phyloP scores from a whole-genome alignment of 768 basidiomycete species.

The Cystobasidium ongulense region DNA sequence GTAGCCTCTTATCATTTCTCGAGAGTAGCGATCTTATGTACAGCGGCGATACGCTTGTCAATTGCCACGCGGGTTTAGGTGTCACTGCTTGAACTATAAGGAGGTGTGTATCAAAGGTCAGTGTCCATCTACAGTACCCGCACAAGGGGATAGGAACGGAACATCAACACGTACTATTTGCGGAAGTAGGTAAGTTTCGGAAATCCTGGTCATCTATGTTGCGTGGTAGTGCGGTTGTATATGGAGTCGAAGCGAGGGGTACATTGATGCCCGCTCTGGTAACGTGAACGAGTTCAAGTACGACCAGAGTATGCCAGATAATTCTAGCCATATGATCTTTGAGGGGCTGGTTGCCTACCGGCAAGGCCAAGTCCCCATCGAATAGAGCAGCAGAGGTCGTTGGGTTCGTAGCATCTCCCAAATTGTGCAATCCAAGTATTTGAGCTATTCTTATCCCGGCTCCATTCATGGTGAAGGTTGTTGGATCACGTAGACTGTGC shows the following conservation, averaged over 20 bases:
- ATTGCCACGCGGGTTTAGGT: neutral
- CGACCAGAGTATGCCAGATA: neutral
- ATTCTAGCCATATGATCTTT: constrained; percentile 8
- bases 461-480: constrained; percentile 4
- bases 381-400: neutral
- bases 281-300: neutral
- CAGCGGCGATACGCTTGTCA: constrained; percentile 1
- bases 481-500: neutral
- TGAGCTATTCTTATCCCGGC: constrained; percentile 20
- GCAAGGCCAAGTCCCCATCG: neutral
- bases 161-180: neutral
- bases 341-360: neutral
- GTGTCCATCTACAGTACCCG: too few relatives aligned
- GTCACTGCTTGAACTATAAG: neutral
- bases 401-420: neutral
- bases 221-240: neutral
- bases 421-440: neutral
- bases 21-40: neutral
- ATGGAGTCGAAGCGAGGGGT: neutral
- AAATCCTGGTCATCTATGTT: constrained; percentile 12
- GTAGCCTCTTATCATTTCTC: neutral
- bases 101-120: too few relatives aligned
- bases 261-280: neutral
- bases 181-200: neutral
- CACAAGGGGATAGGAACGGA: too few relatives aligned